phyloP scores from a whole-genome alignment of 2,329 filamentous ascomycete species.

The Hypoxylon sp. region DNA sequence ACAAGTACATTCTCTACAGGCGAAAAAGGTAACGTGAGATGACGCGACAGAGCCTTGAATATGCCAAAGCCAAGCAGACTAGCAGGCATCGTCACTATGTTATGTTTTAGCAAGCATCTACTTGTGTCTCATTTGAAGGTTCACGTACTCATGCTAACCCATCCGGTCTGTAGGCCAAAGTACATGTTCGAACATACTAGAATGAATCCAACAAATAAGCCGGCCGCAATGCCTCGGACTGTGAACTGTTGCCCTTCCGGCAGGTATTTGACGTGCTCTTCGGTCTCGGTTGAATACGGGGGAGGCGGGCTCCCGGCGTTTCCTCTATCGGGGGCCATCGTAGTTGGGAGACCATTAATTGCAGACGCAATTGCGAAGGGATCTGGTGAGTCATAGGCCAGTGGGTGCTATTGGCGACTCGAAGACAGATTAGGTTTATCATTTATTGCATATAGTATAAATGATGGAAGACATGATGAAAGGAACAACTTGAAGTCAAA shows the following conservation, averaged over 20 bases:
- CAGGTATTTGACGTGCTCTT: slow-evolving; percentile 44
- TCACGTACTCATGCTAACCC: slow-evolving; percentile 71
- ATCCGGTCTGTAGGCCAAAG: slow-evolving; percentile 90
- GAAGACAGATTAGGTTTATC: slow-evolving; percentile 1
- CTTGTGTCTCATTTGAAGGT: neutral
- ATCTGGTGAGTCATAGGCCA: slow-evolving; percentile 17
- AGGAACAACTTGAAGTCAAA: slow-evolving; percentile 9
- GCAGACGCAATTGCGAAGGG: slow-evolving; percentile 5
- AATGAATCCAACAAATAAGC: slow-evolving; percentile 76
- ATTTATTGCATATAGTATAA: neutral
- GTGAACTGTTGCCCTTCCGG: slow-evolving; percentile 80
- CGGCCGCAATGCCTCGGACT: slow-evolving; percentile 80
- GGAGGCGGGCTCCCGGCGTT: slow-evolving; percentile 24
- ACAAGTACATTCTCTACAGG: slow-evolving; percentile 97
- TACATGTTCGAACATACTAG: slow-evolving; percentile 77
- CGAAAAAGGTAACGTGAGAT: slow-evolving; percentile 84
- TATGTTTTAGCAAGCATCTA: neutral
- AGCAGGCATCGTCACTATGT: slow-evolving; percentile 86
- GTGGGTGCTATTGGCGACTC: neutral
- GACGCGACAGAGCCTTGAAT: slow-evolving; percentile 81
- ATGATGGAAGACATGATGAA: slow-evolving; percentile 16
- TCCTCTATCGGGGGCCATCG: slow-evolving; percentile 49
- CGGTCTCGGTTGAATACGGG: slow-evolving; percentile 26
- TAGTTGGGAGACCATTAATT: neutral
- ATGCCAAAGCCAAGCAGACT: slow-evolving; percentile 94